Evolutionary conservation across 495 filamentous ascomycete genomes (phyloP).

Genomic region (Chaetomium tenue): DNA sequence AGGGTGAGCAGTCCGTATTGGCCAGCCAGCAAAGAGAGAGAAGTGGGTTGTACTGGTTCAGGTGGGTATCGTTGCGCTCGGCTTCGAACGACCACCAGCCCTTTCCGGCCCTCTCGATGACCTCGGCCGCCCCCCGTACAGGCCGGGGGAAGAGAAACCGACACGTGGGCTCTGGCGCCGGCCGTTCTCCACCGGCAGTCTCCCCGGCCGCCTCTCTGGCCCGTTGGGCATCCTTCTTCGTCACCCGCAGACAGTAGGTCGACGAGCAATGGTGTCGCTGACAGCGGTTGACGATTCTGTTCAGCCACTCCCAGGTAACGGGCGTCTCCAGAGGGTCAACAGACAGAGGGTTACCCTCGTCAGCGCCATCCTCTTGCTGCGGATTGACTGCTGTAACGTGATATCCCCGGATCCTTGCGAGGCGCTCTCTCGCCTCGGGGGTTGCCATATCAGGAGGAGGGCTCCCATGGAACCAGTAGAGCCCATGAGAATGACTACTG

Average conservation of each 20-base stretch:
- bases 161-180: conserved; percentile 1
- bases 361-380: conserved; percentile 10
- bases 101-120: conserved; percentile 11
- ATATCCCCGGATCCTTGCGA: conserved; percentile 12
- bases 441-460: conserved; percentile 10
- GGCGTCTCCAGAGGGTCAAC: conserved; percentile 5
- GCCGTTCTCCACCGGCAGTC: neutral
- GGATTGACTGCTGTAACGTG: conserved; percentile 14
- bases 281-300: conserved; percentile 8
- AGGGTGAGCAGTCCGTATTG: conserved; percentile 8
- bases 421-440: conserved; percentile 8
- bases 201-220: neutral
- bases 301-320: conserved; percentile 10
- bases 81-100: conserved; percentile 17
- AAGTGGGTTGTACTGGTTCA: conserved; percentile 15
- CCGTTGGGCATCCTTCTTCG: conserved; percentile 2
- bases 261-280: conserved; percentile 3
- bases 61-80: conserved; percentile 14
- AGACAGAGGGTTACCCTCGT: conserved; percentile 10
- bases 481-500: conserved; percentile 10
- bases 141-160: conserved; percentile 13
- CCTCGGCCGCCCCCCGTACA: neutral
- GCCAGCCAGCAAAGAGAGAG: conserved; percentile 11
- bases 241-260: conserved; percentile 8
- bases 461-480: conserved; percentile 5